Evolutionary conservation across 1,284 basidiomycete genomes (phyloP).

Genomic region (Coriolopsis trogii): DNA sequence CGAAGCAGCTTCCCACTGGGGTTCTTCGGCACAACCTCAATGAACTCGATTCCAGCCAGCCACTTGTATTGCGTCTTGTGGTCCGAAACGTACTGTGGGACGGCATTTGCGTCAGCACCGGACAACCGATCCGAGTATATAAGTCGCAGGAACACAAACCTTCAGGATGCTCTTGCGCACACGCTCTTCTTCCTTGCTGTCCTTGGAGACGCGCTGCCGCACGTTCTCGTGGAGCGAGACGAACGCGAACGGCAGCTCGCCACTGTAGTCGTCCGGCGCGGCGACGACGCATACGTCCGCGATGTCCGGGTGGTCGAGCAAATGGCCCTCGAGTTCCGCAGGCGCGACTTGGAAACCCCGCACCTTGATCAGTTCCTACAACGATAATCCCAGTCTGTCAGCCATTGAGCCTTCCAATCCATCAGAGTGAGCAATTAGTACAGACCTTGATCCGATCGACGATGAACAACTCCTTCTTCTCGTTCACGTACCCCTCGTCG

Average conservation of each 20-base stretch:
- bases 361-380: constrained; percentile 66
- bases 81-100: constrained; percentile 33
- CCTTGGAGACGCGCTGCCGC: constrained; percentile 39
- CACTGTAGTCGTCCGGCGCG: constrained; percentile 73
- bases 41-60: constrained; percentile 28
- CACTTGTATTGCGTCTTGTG: constrained; percentile 29
- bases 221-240: constrained; percentile 57
- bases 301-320: constrained; percentile 59
- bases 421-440: neutral
- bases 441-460: constrained; percentile 48
- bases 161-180: constrained; percentile 28
- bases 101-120: constrained; percentile 13
- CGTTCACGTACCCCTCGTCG: constrained; percentile 44
- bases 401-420: neutral
- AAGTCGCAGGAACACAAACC: constrained; percentile 16
- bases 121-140: neutral
- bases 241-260: constrained; percentile 78
- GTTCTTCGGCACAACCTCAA: constrained; percentile 30
- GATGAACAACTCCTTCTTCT: constrained; percentile 44
- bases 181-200: constrained; percentile 38
- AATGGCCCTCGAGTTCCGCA: constrained; percentile 51
- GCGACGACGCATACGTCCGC: constrained; percentile 71
- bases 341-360: constrained; percentile 64
- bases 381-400: neutral
- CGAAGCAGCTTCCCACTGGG: constrained; percentile 32